Percentiles rank a stretch among this genome's conserved stretches.
phyloP scores from a whole-genome alignment of 106 monocot genomes.

The Dendrobium catenatum region DNA sequence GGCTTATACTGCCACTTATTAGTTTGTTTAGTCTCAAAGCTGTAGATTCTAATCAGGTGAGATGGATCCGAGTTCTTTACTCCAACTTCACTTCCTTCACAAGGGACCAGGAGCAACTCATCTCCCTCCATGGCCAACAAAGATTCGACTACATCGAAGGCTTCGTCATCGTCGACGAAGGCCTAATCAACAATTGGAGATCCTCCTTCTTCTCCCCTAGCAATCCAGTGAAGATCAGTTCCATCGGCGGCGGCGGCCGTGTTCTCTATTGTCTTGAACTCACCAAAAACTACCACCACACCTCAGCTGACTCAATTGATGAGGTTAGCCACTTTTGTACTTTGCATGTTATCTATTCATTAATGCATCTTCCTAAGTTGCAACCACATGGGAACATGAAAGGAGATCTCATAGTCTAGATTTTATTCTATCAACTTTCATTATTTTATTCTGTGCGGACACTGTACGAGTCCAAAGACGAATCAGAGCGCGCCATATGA shows the following conservation, averaged over 20 bases:
- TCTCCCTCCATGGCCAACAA: constrained; percentile 34
- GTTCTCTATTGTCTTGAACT: constrained; percentile 72
- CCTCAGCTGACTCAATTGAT: constrained; percentile 28
- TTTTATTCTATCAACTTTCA: constrained; percentile 20
- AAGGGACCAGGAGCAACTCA: constrained; percentile 71
- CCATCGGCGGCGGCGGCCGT: constrained; percentile 15
- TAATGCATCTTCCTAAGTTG: neutral
- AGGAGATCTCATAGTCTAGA: constrained; percentile 20
- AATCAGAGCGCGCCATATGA: no score
- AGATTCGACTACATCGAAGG: constrained; percentile 87
- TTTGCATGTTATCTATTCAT: neutral
- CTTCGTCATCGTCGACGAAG: constrained; percentile 62
- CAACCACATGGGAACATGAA: constrained; percentile 16
- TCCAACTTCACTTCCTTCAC: constrained; percentile 58
- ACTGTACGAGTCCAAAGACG: no score
- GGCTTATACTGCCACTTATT: no score
- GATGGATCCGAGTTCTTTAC: constrained; percentile 77
- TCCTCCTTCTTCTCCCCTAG: constrained; percentile 77
- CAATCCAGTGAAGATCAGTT: constrained; percentile 51
- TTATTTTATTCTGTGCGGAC: neutral
- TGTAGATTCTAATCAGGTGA: constrained; percentile 24
- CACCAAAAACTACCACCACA: constrained; percentile 52
- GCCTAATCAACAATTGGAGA: constrained; percentile 75
- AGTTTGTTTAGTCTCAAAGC: no score
- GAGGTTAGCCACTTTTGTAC: constrained; percentile 27